Conservation (phyloP, 305 asterid genomes). For the Fraxinus ornus region DNA sequence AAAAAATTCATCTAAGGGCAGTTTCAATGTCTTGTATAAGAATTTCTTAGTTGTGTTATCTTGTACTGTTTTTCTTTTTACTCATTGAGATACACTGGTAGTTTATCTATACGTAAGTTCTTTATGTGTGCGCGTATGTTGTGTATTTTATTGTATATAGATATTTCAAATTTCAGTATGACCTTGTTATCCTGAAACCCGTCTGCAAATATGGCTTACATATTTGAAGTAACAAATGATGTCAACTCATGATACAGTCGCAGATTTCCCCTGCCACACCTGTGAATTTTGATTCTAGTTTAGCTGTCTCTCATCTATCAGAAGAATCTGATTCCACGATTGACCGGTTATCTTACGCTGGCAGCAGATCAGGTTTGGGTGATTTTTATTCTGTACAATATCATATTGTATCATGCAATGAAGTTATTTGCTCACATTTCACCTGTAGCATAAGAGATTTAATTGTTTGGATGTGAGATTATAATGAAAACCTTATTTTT, state of each 20-base stretch:
- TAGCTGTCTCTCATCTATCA: conserved; percentile 35
- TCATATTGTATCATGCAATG: conserved; percentile 4
- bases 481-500: conserved; percentile 1
- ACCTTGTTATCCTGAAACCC: neutral
- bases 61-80: neutral
- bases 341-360: conserved; percentile 32
- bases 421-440: conserved; percentile 1
- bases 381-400: conserved; percentile 20
- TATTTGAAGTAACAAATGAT: neutral
- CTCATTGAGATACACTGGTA: neutral
- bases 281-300: conserved; percentile 40
- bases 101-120: neutral
- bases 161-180: neutral
- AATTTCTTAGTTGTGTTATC: neutral
- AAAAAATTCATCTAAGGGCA: neutral
- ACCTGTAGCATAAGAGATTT: neutral
- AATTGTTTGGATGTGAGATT: neutral
- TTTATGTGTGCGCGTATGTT: neutral
- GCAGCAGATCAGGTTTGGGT: conserved; percentile 38
- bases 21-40: neutral
- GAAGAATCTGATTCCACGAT: conserved; percentile 49
- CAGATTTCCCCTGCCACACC: conserved; percentile 79
- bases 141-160: neutral
- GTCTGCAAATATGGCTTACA: conserved; percentile 5
- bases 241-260: conserved; percentile 34